Conservation (phyloP, 176 grass and related monocot species). For the Leersia perrieri region DNA sequence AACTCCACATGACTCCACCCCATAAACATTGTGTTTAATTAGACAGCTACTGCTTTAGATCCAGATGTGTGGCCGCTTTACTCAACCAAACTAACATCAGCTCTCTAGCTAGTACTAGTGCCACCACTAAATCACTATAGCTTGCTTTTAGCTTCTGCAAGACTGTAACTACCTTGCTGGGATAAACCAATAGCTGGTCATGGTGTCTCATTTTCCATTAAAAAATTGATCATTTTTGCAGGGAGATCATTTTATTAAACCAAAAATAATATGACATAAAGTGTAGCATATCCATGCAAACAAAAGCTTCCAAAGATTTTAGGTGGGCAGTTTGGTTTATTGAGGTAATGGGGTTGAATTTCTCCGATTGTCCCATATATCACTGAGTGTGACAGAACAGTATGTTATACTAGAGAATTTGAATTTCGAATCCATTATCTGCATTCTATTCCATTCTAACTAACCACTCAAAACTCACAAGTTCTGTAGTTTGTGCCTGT, state of each 20-base stretch:
- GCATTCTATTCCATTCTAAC: not conserved
- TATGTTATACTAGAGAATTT: not conserved
- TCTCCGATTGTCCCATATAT: not conserved
- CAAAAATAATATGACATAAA: not conserved
- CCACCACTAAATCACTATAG: not conserved
- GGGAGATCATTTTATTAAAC: not conserved
- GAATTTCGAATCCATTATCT: not conserved
- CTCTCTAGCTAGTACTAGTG: not conserved
- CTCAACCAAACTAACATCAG: slow-evolving; percentile 32
- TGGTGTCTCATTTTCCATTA: not conserved
- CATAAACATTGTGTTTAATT: slow-evolving; percentile 21
- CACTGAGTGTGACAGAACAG: not conserved
- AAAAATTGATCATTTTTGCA: not conserved
- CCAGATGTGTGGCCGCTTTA: slow-evolving; percentile 25
- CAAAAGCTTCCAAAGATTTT: not conserved
- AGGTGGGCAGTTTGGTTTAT: not conserved
- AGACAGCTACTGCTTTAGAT: not conserved
- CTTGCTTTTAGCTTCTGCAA: slow-evolving; percentile 32
- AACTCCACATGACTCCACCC: slow-evolving; percentile 5
- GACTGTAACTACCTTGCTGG: slow-evolving; percentile 25
- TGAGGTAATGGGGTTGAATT: not conserved
- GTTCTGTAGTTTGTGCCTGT: not conserved
- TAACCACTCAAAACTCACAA: not conserved
- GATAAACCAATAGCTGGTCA: not conserved
- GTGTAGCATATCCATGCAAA: not conserved